Base-by-base conservation (phyloP, 441 rosid genomes). In the Populus hybrid region DNA sequence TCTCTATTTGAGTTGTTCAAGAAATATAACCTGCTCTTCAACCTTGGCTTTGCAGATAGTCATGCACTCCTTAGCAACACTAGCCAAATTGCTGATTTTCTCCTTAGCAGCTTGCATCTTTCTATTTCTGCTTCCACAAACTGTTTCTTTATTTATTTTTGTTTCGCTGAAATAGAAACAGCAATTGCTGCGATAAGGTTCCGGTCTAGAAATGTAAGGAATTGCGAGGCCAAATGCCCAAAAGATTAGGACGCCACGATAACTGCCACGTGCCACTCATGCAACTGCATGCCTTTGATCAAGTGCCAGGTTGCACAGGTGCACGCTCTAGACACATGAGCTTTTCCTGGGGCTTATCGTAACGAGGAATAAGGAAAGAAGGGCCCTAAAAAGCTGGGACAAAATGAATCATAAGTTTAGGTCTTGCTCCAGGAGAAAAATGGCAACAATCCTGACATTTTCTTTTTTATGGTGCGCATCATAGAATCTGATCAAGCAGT, bases 1-100 rank as follows among this genome's bases (percentile, higher is more conserved):
- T 18, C 63, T 2, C 63, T 57, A 8, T 57, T 57, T 2, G 24
- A n/a, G 24, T 20, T 57, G 10, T 8, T 57, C 23, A 57, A 7
- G 11, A 10, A 12, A 23, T 3, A n/a, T 30, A 5, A 86, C 94
- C 89, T 92, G 85, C 35, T 89, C 92, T 77, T 89, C 86, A 6
- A 78, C 88, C 85, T 89, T 87, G 30, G 95, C 92, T 57, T 68
- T 79, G 77, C 85, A 82, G 32, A 89, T 83, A 82, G 84, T 79
- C 12, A 89, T n/a, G 71, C 88, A 89, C 84, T 88, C 91, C 80
- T 89, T 91, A 67, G 90, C 91, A 69, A 87, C 81, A 77, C 97
- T 87, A 66, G 92, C 93, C 82, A 87, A 77, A 84, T 91, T 87
- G 76, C 90, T 90, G 36, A 90, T 78, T 85, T 91, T 95, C 81